phyloP scores from a whole-genome alignment of 2,329 filamentous ascomycete species.

The Diaporthe ilicicola region DNA sequence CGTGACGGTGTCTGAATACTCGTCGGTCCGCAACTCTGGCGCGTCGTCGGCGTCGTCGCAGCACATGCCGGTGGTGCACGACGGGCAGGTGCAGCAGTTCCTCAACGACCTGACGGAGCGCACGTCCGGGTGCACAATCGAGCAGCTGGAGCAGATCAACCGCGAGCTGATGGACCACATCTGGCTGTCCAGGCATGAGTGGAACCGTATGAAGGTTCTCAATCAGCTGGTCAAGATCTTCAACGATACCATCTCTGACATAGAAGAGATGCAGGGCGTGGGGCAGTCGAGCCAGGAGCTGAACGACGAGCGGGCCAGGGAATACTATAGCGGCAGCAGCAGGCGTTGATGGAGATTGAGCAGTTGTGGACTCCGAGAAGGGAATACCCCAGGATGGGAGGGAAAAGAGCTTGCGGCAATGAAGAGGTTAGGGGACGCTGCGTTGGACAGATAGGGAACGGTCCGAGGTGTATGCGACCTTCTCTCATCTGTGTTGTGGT shows the following conservation, averaged over 20 bases:
- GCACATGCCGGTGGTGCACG: conserved; percentile 54
- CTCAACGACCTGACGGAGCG: conserved; percentile 69
- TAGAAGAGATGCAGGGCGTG: conserved; percentile 62
- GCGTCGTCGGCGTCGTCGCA: conserved; percentile 51
- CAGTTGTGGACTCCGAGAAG: not conserved
- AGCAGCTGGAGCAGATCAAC: conserved; percentile 95
- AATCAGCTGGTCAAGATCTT: conserved; percentile 70
- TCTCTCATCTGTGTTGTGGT: conserved; percentile 10
- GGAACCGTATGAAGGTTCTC: conserved; percentile 80
- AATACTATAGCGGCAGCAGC: conserved; percentile 17
- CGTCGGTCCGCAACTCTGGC: conserved; percentile 41
- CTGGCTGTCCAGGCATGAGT: conserved; percentile 81
- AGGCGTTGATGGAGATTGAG: not conserved
- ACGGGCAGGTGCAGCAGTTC: conserved; percentile 63
- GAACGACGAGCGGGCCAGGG: conserved; percentile 10
- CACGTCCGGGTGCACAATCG: conserved; percentile 83
- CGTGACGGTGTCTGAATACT: conserved; percentile 37
- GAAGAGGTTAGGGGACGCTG: not conserved
- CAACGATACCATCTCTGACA: conserved; percentile 77
- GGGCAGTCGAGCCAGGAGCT: conserved; percentile 52
- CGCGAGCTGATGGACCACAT: conserved; percentile 89
- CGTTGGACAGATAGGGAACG: not conserved
- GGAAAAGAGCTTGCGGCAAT: not conserved
- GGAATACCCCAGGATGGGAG: not conserved
- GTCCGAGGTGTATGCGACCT: not conserved